Evolutionary conservation across 2,329 filamentous ascomycete species (phyloP), one percentile per base, ranked within the genome.

Genomic region (Thelonectria discophora): DNA sequence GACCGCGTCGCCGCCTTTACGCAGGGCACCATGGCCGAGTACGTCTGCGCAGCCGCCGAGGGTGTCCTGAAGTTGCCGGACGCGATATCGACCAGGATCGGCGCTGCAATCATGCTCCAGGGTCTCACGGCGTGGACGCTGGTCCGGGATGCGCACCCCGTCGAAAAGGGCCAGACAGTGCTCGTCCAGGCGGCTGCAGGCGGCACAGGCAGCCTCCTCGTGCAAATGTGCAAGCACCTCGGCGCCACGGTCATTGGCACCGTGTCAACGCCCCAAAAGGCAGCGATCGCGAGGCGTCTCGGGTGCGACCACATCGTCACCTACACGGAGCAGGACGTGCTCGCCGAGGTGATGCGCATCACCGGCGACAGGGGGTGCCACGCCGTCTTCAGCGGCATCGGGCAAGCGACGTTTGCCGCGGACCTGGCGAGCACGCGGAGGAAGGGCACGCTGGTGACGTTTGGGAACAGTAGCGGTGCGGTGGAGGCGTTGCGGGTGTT

Each of bases 401-500:
- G 51, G 13, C 39, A 54, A 18, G 18, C 51, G 3, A 54, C 51
- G 6, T 54, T 54, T 17, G 13, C 18, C 2, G 51, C 21, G 18
- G 51, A 54, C 20, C 39, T 54, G 11, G 39, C 37, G 13, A 45
- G 40, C 21, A 45, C 40, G 13, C 39, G 51, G 11, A 10, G 51
- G 24, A 54, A 48, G 17, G 53, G 53, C 13, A 55, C 53, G 2
- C 53, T 55, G 9, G 53, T 55, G 5, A 55, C 53, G 6, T 55
- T 37, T 48, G 53, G 53, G 17, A 55, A 55, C 18, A 55, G 53
- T n/a, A 55, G 53, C 30, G 53, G 53, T 7, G n/a, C 53, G 5
- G 43, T 55, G 18, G 43, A 55, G 30, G 32, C 13, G 3, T 39
- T 55, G 15, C 39, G 30, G 10, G 27, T 40, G n/a, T 20, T 55